Base-by-base conservation (phyloP, 768 basidiomycete genomes). In the Naganishia vaughanmartiniae region DNA sequence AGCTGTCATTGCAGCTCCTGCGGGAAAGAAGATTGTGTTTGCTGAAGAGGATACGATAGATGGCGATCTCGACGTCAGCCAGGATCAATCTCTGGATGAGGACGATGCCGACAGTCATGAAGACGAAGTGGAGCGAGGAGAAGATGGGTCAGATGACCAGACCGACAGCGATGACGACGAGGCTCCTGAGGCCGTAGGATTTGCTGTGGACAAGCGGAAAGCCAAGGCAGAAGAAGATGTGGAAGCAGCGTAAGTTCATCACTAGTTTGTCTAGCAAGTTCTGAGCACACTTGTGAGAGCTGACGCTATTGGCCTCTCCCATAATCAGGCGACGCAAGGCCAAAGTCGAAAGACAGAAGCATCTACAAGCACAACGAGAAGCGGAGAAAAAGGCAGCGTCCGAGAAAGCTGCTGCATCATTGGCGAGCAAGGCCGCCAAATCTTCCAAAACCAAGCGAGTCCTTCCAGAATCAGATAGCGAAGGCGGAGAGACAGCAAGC, bases 21-120 rank as follows among this genome's bases (percentile, higher is more conserved):
- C 36, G 21, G 68, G 68, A 15, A 71, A 69, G 67, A 74, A 74
- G 58, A 65, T 69, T 17, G 68, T 72, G 30, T 71, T 71, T 33
- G 54, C 42, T 2, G 73, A 72, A 26, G 71, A 67, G 14, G 70
- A 33, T n/a, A 36, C 66, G 21, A 45, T 58, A 21, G 45, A 73
- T n/a, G 54, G 54, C 21, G 68, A 65, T 21, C n/a, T 21, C 24
- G 46, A 19, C 12, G 65, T 51, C 30, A n/a, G 53, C 14, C 46
- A 60, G 30, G 10, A 28, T 24, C 33, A 54, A 45, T 56, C 68
- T 15, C 26, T 51, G 26, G 36, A 30, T 19, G 54, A 58, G 19
- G 34, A 36, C 15, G 34, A 51, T n/a, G 14, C 46, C 30, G 39
- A 54, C 14, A 60, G 66, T 1, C 56, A 56, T 1, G 69, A 54